phyloP scores from a whole-genome alignment of 805 yeast species.

The Pichia occidentalis region DNA sequence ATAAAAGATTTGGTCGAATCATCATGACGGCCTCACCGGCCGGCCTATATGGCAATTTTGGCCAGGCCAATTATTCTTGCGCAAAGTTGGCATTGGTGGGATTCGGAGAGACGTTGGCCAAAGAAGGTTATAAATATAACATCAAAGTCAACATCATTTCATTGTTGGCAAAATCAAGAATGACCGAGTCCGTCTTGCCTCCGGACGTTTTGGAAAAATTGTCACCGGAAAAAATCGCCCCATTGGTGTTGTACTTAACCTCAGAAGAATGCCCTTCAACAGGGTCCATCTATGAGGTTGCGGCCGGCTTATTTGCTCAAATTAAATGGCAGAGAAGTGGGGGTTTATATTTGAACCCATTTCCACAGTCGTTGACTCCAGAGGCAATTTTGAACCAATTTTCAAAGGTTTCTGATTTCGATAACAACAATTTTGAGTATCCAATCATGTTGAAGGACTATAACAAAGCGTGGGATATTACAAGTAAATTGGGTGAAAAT shows the following conservation, averaged over 20 bases:
- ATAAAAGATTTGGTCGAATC: slow-evolving; percentile 83
- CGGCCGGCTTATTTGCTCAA: slow-evolving; percentile 89
- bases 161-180: slow-evolving; percentile 90
- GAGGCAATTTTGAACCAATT: slow-evolving; percentile 71
- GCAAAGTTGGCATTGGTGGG: slow-evolving; percentile 90
- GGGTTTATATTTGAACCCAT: slow-evolving; percentile 76
- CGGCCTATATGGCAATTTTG: slow-evolving; percentile 93
- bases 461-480: slow-evolving; percentile 47
- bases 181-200: slow-evolving; percentile 90
- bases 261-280: slow-evolving; percentile 58
- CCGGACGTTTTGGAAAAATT: slow-evolving; percentile 74
- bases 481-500: slow-evolving; percentile 48
- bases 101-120: slow-evolving; percentile 87
- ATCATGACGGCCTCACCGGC: slow-evolving; percentile 96
- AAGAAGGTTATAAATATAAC: slow-evolving; percentile 84
- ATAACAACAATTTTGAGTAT: slow-evolving; percentile 51
- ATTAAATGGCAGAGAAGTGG: slow-evolving; percentile 92
- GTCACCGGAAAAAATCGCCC: slow-evolving; percentile 87
- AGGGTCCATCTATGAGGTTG: slow-evolving; percentile 82
- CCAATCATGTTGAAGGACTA: slow-evolving; percentile 74
- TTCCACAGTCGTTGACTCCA: slow-evolving; percentile 67
- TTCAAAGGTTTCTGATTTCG: slow-evolving; percentile 56
- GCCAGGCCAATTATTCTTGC: slow-evolving; percentile 92
- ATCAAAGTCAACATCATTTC: slow-evolving; percentile 84
- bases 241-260: slow-evolving; percentile 74